A percentile compares a stretch with the other conserved stretches of the same genome.
phyloP scores from a whole-genome alignment of 257 asterid genomes.

The Solanum habrochaites region DNA sequence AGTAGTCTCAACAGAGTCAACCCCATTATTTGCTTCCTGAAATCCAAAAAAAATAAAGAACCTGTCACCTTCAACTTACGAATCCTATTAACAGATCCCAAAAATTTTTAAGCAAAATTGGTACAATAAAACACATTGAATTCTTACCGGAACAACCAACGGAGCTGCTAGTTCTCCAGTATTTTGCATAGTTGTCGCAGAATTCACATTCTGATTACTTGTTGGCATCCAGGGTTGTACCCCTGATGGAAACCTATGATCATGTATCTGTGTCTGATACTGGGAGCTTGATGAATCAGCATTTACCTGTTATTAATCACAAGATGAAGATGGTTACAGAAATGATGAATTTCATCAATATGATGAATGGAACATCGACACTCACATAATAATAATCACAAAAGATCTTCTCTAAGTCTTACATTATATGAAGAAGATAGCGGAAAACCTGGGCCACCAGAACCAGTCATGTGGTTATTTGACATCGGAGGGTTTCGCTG shows the following conservation, averaged over 20 bases:
- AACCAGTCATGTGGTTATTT: slow-evolving; percentile 47
- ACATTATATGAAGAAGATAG: slow-evolving; percentile 46
- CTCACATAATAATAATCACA: neutral
- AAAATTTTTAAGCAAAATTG: neutral
- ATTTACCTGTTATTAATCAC: slow-evolving; percentile 46
- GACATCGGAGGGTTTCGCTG: slow-evolving; percentile 30
- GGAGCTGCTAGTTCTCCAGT: slow-evolving; percentile 27
- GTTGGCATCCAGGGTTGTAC: slow-evolving; percentile 58
- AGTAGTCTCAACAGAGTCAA: slow-evolving; percentile 19
- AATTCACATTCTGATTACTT: slow-evolving; percentile 45
- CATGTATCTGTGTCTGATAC: slow-evolving; percentile 37
- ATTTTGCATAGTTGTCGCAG: slow-evolving; percentile 43
- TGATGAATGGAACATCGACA: neutral
- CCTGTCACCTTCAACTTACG: neutral
- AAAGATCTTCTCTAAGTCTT: neutral
- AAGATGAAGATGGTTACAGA: slow-evolving; percentile 30
- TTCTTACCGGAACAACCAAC: slow-evolving; percentile 24
- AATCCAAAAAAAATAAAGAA: neutral
- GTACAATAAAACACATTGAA: slow-evolving; percentile 2
- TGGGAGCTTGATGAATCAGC: slow-evolving; percentile 29
- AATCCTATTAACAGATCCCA: neutral
- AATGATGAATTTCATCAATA: neutral
- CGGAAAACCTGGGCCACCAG: slow-evolving; percentile 48
- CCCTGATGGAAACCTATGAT: slow-evolving; percentile 31
- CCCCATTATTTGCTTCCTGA: slow-evolving; percentile 36